Evolutionary conservation across 2,329 filamentous ascomycete genomes (phyloP), one percentile per base, ranked within the genome.

Genomic region (Plectosphaerella sp.): DNA sequence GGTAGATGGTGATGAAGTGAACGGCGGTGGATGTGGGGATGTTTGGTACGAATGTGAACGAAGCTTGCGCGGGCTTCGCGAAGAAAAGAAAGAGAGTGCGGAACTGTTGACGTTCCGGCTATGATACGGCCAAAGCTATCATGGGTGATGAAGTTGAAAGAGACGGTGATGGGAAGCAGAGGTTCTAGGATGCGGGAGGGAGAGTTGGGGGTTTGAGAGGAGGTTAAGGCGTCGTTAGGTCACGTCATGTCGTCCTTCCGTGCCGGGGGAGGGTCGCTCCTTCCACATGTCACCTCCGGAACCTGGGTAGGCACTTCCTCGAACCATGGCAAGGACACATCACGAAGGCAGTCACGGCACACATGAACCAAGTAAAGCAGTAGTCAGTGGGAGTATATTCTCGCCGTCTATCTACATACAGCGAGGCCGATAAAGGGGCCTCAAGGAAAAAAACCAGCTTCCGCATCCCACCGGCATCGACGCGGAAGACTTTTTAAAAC

Each of bases 401-500:
- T 43, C 18, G 41, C 33, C 20, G 37, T 48, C 47, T n/a, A 48
- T 48, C 36, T 48, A 48, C 46, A 20, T 41, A 39, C 33, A 24
- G 12, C 25, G 14, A 25, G 35, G 15, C 36, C 22, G 28, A 18
- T 18, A 39, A 22, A 39, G 14, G 18, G 39, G 16, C 22, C 36
- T 14, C 39, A 22, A 22, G 22, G 14, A 22, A 41, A n/a, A 33
- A 45, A 18, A 35, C 16, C 37, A 20, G 41, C 41, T 43, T 6
- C 18, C 41, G 41, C 24, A 9, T 41, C 36, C 33, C 28, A 39
- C n/a, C 24, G 39, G 61, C 60, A 59, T 54, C 55, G 61, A 64
- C 54, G 58, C 57, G 54, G 57, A 61, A 59, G 56, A 57, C 52
- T 57, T 62, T 64, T 66, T 73, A 70, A 33, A 33, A 33, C 67